Percentiles rank a stretch among this genome's conserved stretches.
These are phyloP conservation scores for Calonectria pseudoturangicola DNA, from an alignment of 2,329 filamentous ascomycete species.

Conservation along the genomic window DNA sequence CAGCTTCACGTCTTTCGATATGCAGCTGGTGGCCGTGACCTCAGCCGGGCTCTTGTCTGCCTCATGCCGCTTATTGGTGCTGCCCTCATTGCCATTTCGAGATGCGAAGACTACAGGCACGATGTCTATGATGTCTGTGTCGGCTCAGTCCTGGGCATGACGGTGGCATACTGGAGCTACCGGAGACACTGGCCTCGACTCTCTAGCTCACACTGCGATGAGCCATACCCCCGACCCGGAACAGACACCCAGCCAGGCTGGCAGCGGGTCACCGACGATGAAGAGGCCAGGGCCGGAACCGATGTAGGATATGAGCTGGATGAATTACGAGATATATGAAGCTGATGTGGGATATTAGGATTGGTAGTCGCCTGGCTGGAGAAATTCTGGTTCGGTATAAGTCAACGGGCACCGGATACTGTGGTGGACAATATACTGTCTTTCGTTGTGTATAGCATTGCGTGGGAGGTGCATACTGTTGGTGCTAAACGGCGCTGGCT, in stretches of 20 bases:
- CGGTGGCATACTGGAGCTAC: conserved; percentile 80
- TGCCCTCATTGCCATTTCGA: conserved; percentile 80
- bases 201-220: conserved; percentile 70
- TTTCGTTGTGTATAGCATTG: conserved; percentile 30
- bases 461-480: conserved; percentile 43
- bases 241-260: conserved; percentile 59
- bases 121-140: conserved; percentile 82
- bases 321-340: conserved; percentile 50
- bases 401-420: conserved; percentile 31
- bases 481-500: conserved; percentile 33
- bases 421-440: conserved; percentile 18
- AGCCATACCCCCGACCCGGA: conserved; percentile 73
- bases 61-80: conserved; percentile 77
- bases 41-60: conserved; percentile 74
- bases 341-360: conserved; percentile 53
- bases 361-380: conserved; percentile 44
- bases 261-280: conserved; percentile 72
- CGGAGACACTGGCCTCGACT: conserved; percentile 77
- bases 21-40: conserved; percentile 66
- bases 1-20: conserved; percentile 76
- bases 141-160: conserved; percentile 76
- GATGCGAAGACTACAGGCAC: conserved; percentile 82
- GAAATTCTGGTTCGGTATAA: not conserved
- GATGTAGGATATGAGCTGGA: conserved; percentile 64
- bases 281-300: conserved; percentile 63